Conservation (phyloP, 2,329 filamentous ascomycete species). For the Trichoderma sp. region DNA sequence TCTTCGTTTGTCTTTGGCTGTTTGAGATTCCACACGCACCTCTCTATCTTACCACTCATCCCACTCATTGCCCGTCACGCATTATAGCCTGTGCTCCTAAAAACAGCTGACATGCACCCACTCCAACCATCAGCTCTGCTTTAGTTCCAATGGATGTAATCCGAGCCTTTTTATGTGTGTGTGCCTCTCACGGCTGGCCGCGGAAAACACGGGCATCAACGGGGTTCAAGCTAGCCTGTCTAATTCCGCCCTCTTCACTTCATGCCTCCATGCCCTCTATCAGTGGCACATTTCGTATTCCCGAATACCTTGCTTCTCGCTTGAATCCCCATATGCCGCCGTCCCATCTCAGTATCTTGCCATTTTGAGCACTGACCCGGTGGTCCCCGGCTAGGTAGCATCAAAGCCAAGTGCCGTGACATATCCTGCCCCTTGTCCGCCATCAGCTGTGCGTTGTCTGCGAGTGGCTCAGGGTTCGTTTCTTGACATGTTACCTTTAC, state of each 20-base stretch:
- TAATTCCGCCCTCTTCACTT: not conserved
- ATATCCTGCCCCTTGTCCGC: not conserved
- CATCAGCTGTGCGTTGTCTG: not conserved
- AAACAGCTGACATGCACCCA: not conserved
- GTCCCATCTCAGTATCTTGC: not conserved
- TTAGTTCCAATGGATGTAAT: not conserved
- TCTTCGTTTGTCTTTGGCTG: not conserved
- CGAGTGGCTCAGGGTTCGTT: not conserved
- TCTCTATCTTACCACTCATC: not conserved
- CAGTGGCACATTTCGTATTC: not conserved
- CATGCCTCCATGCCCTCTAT: not conserved
- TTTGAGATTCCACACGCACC: not conserved
- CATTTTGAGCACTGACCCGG: slow-evolving; percentile 4
- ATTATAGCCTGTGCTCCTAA: not conserved
- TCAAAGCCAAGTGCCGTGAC: not conserved
- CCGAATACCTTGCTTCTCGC: not conserved
- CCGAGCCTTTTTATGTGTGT: not conserved
- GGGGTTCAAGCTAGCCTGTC: not conserved
- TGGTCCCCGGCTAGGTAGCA: slow-evolving; percentile 3
- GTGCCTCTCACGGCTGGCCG: not conserved
- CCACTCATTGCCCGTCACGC: not conserved
- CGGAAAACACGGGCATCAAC: not conserved
- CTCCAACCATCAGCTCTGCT: not conserved
- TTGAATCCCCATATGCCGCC: not conserved
- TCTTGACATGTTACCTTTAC: not conserved